A percentile compares a stretch with the other conserved stretches of the same genome.
Conservation (phyloP, 306 rosid species). For the Quercus alba region DNA sequence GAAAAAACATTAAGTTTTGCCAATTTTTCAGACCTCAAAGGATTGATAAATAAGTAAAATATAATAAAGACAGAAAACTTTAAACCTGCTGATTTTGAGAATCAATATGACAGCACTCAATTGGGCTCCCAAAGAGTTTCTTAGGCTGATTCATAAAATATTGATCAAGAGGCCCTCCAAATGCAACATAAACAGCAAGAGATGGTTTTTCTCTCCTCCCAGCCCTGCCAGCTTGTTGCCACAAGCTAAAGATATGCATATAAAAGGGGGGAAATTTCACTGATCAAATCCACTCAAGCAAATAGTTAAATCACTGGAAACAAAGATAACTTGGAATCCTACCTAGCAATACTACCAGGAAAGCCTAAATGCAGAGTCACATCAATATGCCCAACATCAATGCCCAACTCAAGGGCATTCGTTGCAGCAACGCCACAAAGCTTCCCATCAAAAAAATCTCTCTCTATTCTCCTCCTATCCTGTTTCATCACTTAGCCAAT, state of each 20-base stretch:
- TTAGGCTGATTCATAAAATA: constrained; percentile 81
- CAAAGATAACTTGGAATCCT: constrained; percentile 5
- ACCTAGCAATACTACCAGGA: constrained; percentile 97
- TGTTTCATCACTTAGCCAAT: constrained; percentile 32
- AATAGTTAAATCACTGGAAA: constrained; percentile 7
- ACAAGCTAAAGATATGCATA: constrained; percentile 51
- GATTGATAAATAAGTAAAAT: constrained; percentile 10
- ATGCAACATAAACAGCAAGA: constrained; percentile 91
- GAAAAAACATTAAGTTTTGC: constrained; percentile 10
- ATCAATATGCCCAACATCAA: constrained; percentile 93
- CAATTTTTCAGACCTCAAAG: constrained; percentile 3
- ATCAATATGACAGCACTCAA: constrained; percentile 89
- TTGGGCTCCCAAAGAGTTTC: constrained; percentile 80
- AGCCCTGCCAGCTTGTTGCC: constrained; percentile 98
- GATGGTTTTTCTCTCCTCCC: constrained; percentile 91
- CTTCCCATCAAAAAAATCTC: constrained; percentile 80
- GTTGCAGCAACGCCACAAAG: constrained; percentile 93
- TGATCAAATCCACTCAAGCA: constrained; percentile 14
- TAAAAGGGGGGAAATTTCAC: neutral
- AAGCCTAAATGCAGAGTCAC: constrained; percentile 95
- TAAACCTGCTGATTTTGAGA: constrained; percentile 80
- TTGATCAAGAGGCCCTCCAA: constrained; percentile 90
- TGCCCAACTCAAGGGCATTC: constrained; percentile 99
- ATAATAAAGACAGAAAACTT: constrained; percentile 12
- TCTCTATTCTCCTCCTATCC: constrained; percentile 91